Evolutionary conservation across 139 green algal species (phyloP), one percentile per base, ranked within the genome.

Genomic region (Astrephomene gubernaculifera): DNA sequence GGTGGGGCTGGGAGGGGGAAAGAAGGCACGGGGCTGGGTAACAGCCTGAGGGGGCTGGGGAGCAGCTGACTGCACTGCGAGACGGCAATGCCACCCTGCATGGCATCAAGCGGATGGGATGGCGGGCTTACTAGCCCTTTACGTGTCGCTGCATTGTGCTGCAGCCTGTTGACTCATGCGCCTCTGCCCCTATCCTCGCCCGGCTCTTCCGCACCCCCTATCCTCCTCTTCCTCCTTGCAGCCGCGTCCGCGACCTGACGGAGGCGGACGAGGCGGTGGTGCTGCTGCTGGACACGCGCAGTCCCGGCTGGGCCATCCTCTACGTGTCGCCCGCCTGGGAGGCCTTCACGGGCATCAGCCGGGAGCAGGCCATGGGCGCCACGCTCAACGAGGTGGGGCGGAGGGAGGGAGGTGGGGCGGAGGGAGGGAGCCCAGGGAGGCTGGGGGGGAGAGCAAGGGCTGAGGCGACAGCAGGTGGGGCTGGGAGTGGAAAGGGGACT

Each of bases 251-350:
- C 44, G 64, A 76, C 85, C 24, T 70, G 33, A 45, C 43, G 0
- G 39, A 36, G 17, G 33, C 38, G 36, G 38, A 71, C 12, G 85
- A 86, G 36, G 71, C 79, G 27, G 82, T 82, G 36, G 70, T 86
- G 33, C 71, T 90, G 63, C 43, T 90, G 61, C 71, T 90, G 79
- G 80, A 87, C 71, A 90, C 79, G 0, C 24, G n/a, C 29, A n/a
- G 36, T 19, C 52, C 71, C 4, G 71, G 71, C 71, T 82, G 74
- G 74, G n/a, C 74, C 54, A 52, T 86, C 9, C 61, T 87, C 4
- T 87, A 81, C 64, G 64, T 52, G 0, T 67, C 65, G 31, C 49
- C 79, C 29, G 41, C 63, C 14, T 90, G 72, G 71, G 45, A 73
- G 71, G 41, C 39, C 52, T 44, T 81, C 25, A 81, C 80, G 57